Conservation (phyloP, 208 protist species). For the Leishmania arabica region DNA sequence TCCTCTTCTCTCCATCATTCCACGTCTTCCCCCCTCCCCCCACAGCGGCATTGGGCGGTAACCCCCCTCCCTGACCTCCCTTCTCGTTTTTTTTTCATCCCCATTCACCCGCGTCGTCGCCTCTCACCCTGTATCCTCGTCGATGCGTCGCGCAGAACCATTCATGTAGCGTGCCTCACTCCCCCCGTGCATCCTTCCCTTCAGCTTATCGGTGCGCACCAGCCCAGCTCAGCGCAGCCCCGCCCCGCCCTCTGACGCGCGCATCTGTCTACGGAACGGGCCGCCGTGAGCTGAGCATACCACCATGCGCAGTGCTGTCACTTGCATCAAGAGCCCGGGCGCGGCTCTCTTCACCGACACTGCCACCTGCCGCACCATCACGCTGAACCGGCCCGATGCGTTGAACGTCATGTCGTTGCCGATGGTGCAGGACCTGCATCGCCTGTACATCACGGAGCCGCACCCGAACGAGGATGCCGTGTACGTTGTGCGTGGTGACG, state of each 20-base stretch:
- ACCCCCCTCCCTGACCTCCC: no score
- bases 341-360: constrained; percentile 38
- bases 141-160: background rate
- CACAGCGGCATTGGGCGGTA: background rate
- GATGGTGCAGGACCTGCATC: constrained; percentile 50
- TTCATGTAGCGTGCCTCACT: background rate
- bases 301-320: constrained; percentile 6
- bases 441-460: constrained; percentile 39
- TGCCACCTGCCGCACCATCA: constrained; percentile 44
- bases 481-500: constrained; percentile 47
- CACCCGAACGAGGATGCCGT: constrained; percentile 40
- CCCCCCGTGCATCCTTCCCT: background rate
- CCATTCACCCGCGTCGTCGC: background rate
- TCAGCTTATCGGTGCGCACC: background rate
- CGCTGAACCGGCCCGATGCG: constrained; percentile 32
- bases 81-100: background rate
- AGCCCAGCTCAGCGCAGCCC: background rate
- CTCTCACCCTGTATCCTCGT: background rate
- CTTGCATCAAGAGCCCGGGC: constrained; percentile 8
- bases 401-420: constrained; percentile 55
- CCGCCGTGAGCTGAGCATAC: background rate
- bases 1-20: background rate
- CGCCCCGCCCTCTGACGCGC: background rate
- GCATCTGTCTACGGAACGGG: background rate
- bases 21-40: background rate